Evolutionary conservation across 768 basidiomycete genomes (phyloP).

Genomic region (Amanita muscaria): DNA sequence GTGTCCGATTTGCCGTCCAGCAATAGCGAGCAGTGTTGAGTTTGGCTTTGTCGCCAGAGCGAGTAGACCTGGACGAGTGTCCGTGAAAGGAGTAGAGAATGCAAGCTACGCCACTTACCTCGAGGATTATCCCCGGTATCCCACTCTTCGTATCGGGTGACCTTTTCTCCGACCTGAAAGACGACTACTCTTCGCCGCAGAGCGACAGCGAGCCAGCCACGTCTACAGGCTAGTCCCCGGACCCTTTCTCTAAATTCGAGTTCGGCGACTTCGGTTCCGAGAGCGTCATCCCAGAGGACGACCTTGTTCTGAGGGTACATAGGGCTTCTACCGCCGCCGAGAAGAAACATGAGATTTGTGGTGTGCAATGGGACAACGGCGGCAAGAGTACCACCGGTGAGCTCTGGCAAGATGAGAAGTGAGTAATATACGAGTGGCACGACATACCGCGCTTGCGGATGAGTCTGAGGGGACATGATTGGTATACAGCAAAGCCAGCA

Average conservation of each 20-base stretch:
- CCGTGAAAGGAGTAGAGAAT: not conserved
- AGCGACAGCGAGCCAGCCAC: constrained; percentile 80
- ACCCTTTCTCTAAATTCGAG: constrained; percentile 84
- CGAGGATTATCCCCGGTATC: constrained; percentile 83
- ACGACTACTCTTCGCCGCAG: constrained; percentile 71
- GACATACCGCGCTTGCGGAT: constrained; percentile 71
- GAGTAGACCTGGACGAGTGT: constrained; percentile 46
- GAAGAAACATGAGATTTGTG: constrained; percentile 75
- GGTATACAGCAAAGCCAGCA: constrained; percentile 79
- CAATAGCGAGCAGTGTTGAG: constrained; percentile 77
- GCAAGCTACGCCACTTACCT: constrained; percentile 40
- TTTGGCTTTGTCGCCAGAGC: constrained; percentile 71
- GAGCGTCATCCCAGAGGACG: constrained; percentile 78
- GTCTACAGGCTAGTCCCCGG: constrained; percentile 67
- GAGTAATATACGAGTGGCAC: constrained; percentile 12
- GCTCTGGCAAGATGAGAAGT: constrained; percentile 36
- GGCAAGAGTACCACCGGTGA: constrained; percentile 72
- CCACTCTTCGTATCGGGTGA: constrained; percentile 65
- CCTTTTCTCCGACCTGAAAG: constrained; percentile 58
- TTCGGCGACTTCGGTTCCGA: constrained; percentile 74
- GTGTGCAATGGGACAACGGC: constrained; percentile 71
- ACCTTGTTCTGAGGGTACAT: constrained; percentile 90
- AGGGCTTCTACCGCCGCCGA: constrained; percentile 83
- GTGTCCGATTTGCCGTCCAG: constrained; percentile 81
- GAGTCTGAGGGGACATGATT: constrained; percentile 63